Evolutionary conservation across 2,329 filamentous ascomycete genomes (phyloP), one percentile per base, ranked within the genome.

Genomic region (Nigrospora sphaerica): DNA sequence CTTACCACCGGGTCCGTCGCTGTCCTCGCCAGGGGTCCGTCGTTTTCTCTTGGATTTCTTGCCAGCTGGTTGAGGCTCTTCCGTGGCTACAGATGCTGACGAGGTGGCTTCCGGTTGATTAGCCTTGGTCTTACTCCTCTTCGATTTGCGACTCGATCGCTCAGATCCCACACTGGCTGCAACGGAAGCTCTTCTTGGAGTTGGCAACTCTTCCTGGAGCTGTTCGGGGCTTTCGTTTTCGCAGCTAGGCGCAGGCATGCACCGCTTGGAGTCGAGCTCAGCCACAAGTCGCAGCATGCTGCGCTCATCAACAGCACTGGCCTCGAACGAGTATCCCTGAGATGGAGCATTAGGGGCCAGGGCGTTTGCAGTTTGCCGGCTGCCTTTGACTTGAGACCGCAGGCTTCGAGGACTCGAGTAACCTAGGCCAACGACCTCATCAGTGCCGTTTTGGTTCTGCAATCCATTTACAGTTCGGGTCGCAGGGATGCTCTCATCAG

Each of bases 261-360:
- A 62, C 42, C 62, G 64, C 18, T 62, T 64, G 23, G 70, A 65
- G 51, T 77, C 75, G 10, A 78, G 58, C 52, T 77, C 73, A n/a
- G 71, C 67, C 3, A 73, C 68, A 6, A 79, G 62, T 43, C 69
- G 66, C 42, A 73, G 60, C 55, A 77, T 66, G 52, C 72, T 72
- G 32, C 62, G 65, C 48, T 78, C 73, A 40, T 74, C 74, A 7
- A 60, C 66, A 35, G 61, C 57, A 42, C 61, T 63, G 44, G 62
- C 53, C 28, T 62, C 61, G 36, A 64, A 64, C 37, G 62, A 64
- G 12, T 48, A 50, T 31, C 58, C 54, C 39, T 28, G 23, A 10
- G 23, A 7, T 28, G 6, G 23, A n/a, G 17, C 32, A n/a, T 59
- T 55, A 5, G 46, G 39, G 23, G 47, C 45, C 38, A 44, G 13